These are phyloP conservation scores for Sarcodon aspratus DNA, from an alignment of 768 basidiomycete species.

Conservation along the genomic window DNA sequence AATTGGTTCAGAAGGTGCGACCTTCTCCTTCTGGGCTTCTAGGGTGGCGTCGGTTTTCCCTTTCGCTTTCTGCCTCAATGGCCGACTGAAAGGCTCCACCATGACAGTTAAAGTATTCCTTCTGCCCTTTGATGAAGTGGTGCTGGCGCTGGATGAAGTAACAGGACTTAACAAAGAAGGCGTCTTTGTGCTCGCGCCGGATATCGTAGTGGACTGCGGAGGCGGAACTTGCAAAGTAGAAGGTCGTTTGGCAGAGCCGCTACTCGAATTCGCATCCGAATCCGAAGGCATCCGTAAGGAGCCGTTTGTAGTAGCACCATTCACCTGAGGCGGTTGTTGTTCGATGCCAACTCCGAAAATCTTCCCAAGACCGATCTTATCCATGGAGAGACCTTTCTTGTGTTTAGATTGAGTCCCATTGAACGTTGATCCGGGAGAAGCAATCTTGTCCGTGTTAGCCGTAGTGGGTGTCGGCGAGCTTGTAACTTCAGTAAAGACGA, in stretches of 20 bases:
- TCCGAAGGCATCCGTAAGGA: conserved; percentile 34
- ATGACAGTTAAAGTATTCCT: conserved; percentile 83
- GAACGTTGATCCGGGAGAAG: conserved; percentile 9
- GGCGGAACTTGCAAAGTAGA: conserved; percentile 19
- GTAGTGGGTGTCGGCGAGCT: conserved; percentile 17
- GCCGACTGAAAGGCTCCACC: conserved; percentile 63
- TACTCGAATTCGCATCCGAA: conserved; percentile 9
- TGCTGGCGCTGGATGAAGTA: conserved; percentile 13
- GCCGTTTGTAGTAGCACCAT: not conserved
- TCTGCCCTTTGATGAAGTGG: conserved; percentile 35
- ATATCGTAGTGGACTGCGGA: conserved; percentile 3
- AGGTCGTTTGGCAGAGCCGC: conserved; percentile 9
- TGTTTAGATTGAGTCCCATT: conserved; percentile 26
- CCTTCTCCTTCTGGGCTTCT: conserved; percentile 21
- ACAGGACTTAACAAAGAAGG: conserved; percentile 24
- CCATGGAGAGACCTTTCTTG: conserved; percentile 61
- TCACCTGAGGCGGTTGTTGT: conserved; percentile 10
- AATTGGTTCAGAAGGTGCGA: conserved; percentile 7
- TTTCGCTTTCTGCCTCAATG: conserved; percentile 26
- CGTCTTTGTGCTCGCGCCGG: not conserved
- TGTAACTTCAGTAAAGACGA: conserved; percentile 21
- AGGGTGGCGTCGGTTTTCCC: conserved; percentile 8
- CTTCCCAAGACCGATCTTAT: conserved; percentile 71
- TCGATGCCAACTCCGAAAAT: conserved; percentile 37
- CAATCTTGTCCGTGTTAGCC: conserved; percentile 11